phyloP scores from a whole-genome alignment of 108 stramenopile species.

The Licmophora abbreviata region DNA sequence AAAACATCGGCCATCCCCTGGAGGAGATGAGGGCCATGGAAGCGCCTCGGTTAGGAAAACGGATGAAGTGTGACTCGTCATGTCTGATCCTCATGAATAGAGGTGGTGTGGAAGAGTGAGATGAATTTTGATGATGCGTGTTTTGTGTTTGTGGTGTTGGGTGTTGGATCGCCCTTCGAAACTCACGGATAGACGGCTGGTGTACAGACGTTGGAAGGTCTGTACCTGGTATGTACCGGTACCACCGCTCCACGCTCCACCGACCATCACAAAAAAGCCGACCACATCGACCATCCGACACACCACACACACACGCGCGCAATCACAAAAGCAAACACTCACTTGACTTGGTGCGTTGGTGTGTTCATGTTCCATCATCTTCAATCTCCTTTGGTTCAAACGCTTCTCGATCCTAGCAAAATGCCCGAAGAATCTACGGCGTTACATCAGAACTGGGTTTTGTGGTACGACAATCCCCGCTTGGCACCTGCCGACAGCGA shows the following conservation, averaged over 20 bases:
- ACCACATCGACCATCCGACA: too few species aligned
- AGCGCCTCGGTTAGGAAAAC: conserved; percentile 26
- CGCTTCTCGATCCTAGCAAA: neutral
- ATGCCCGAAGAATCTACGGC: conserved; percentile 14
- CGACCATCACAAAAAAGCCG: too few species aligned
- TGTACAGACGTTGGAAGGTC: too few species aligned
- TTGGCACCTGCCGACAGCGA: conserved; percentile 58
- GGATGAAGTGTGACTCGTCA: too few species aligned
- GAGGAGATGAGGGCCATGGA: conserved; percentile 20
- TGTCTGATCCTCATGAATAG: too few species aligned
- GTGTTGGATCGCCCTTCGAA: too few species aligned
- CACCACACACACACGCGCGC: conserved; percentile 1
- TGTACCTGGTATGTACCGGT: too few species aligned
- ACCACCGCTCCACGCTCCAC: too few species aligned
- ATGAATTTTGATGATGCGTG: too few species aligned
- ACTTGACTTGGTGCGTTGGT: neutral
- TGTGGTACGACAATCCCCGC: conserved; percentile 91
- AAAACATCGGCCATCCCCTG: conserved; percentile 9
- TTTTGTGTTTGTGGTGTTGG: too few species aligned
- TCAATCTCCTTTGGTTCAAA: conserved; percentile 2
- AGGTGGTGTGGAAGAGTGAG: too few species aligned
- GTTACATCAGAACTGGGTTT: conserved; percentile 70
- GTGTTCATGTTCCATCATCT: neutral
- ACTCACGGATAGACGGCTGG: too few species aligned
- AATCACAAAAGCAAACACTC: conserved; percentile 4